Conservation (phyloP, 768 basidiomycete species). For the Saitozyma podzolica region DNA sequence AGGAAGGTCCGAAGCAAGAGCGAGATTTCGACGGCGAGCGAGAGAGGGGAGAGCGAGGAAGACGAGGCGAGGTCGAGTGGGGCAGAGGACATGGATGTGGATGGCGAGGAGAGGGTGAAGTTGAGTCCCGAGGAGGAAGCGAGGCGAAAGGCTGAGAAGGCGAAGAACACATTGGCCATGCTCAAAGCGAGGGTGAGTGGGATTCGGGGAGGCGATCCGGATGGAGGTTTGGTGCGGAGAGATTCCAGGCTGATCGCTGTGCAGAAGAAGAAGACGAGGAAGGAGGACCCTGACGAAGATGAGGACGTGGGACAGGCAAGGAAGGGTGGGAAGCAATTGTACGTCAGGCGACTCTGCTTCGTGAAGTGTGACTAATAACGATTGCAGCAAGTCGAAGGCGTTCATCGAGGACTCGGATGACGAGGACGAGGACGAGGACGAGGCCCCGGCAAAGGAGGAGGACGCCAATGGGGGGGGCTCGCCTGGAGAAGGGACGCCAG, state of each 20-base stretch:
- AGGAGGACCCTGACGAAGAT: conserved; percentile 31
- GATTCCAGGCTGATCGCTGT: conserved; percentile 1
- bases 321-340: conserved; percentile 14
- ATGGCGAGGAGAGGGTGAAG: conserved; percentile 3
- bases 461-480: too few relatives aligned
- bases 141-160: conserved; percentile 15
- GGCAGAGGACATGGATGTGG: conserved; percentile 9
- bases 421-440: conserved; percentile 30
- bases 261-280: conserved; percentile 31
- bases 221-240: conserved; percentile 9
- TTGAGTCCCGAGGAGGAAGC: conserved; percentile 15
- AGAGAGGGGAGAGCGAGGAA: conserved; percentile 17
- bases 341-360: conserved; percentile 16
- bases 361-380: conserved; percentile 9
- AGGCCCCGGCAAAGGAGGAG: background rate
- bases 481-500: too few relatives aligned
- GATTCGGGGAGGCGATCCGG: background rate
- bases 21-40: conserved; percentile 28
- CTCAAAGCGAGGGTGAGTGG: conserved; percentile 33
- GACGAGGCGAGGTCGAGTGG: conserved; percentile 5
- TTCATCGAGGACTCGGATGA: conserved; percentile 82
- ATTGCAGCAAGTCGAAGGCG: conserved; percentile 80
- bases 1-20: conserved; percentile 33
- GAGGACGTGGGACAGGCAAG: conserved; percentile 39
- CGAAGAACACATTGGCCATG: conserved; percentile 23